Evolutionary conservation across 129 eudicot species (phyloP), one percentile per base, ranked within the genome.

Genomic region (Lonicera japonica): DNA sequence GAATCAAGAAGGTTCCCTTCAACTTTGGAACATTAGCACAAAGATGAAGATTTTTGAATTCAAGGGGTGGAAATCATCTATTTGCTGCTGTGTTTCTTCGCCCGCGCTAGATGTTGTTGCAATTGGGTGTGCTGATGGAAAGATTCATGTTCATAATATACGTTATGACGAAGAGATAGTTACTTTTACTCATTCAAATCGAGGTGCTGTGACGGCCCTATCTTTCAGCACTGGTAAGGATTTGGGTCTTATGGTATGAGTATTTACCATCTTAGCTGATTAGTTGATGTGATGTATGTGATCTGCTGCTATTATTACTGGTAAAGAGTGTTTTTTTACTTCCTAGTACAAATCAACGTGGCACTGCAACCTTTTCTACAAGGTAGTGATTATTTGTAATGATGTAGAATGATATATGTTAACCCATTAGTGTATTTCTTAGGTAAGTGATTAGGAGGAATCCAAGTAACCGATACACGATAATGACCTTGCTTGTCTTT

Each of bases 81-180:
- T 94, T 15, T 65, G 68, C 58, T 94, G 95, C 63, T 88, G 96
- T 70, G 85, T 94, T 70, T 77, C 95, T 43, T 94, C 99, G 0
- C 96, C 99, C 5, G 99, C 99, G 53, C 77, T 94, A 52, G 96
- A 94, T 80, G 95, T 94, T 60, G 68, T 94, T 72, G 99, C 95
- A 36, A 77, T 94, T 75, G 99, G 96, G 15, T 94, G 95, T 69
- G 82, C 95, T 57, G 95, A 94, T 86, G 99, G 99, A 69, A 94
- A 77, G 58, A 79, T 94, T 74, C 99, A 94, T 71, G 87, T 94
- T 53, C 96, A 88, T 56, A 88, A 88, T 67, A 70, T 94, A 24
- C 83, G 82, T 22, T 88, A 65, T 75, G 94, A 94, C 75, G 84
- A 94, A 79, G 94, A 94, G 68, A 48, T 88, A 25, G 90, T 85